These are phyloP conservation scores for Ogataea haglerorum DNA, from an alignment of 805 yeast species.

Conservation along the genomic window DNA sequence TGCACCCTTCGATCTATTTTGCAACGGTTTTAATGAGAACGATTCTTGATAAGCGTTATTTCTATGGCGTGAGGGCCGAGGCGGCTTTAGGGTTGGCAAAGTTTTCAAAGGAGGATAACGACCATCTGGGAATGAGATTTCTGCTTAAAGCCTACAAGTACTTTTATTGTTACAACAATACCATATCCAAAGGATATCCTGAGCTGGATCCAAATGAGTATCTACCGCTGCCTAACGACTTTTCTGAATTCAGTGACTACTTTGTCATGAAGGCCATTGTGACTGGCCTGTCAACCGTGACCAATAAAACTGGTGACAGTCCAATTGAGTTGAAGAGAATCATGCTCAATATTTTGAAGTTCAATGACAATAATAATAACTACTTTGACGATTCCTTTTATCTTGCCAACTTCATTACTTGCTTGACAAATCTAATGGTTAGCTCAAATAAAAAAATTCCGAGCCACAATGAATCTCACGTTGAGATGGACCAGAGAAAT, in stretches of 20 bases:
- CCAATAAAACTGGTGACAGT: conserved; percentile 57
- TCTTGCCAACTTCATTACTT: conserved; percentile 51
- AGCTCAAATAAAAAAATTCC: conserved; percentile 24
- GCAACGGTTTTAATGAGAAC: conserved; percentile 80
- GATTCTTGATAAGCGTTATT: conserved; percentile 77
- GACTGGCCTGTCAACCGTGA: conserved; percentile 53
- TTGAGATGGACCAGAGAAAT: conserved; percentile 11
- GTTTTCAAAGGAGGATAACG: conserved; percentile 57
- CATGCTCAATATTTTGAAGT: conserved; percentile 67
- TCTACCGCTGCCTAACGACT: conserved; percentile 78
- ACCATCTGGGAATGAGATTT: conserved; percentile 71
- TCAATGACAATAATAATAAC: conserved; percentile 82
- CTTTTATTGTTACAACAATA: conserved; percentile 66
- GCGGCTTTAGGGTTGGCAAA: conserved; percentile 78
- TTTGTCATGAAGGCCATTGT: conserved; percentile 72
- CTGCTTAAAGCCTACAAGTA: conserved; percentile 65
- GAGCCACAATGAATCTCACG: conserved; percentile 22
- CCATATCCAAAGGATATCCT: conserved; percentile 24
- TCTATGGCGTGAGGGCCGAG: conserved; percentile 81
- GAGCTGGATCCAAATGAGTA: conserved; percentile 38
- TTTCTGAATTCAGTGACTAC: conserved; percentile 64
- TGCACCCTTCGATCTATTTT: conserved; percentile 58
- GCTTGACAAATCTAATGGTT: conserved; percentile 41
- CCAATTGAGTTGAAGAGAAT: conserved; percentile 58
- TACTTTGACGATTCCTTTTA: conserved; percentile 71